A percentile compares a stretch with the other conserved stretches of the same genome.
phyloP scores from a whole-genome alignment of 1,284 basidiomycete genomes.

The Volvariella surrecta region DNA sequence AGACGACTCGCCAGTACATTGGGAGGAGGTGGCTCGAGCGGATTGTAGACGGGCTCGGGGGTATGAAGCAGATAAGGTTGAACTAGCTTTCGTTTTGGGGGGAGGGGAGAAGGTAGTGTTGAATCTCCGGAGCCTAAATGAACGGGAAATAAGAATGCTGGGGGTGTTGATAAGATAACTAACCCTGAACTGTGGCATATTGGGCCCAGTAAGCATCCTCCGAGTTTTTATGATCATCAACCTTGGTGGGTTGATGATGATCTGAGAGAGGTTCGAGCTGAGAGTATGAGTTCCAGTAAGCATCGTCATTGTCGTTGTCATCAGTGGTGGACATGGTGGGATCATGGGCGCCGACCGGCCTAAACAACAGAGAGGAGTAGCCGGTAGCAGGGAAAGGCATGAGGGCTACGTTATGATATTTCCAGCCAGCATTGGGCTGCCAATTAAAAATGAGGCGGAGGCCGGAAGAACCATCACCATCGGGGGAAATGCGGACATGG shows the following conservation, averaged over 20 bases:
- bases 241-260: conserved; percentile 13
- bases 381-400: conserved; percentile 66
- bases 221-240: conserved; percentile 23
- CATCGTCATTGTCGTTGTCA: conserved; percentile 35
- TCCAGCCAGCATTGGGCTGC: conserved; percentile 54
- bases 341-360: conserved; percentile 19
- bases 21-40: conserved; percentile 30
- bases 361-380: conserved; percentile 26
- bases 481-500: conserved; percentile 44
- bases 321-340: conserved; percentile 16
- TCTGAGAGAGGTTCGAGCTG: conserved; percentile 21
- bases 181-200: conserved; percentile 62
- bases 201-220: conserved; percentile 75
- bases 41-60: conserved; percentile 22
- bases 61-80: conserved; percentile 8
- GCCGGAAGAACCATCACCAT: conserved; percentile 17
- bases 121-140: conserved; percentile 39
- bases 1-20: conserved; percentile 24
- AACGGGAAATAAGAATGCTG: conserved; percentile 5
- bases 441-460: conserved; percentile 62
- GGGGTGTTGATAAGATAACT: conserved; percentile 11
- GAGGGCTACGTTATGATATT: conserved; percentile 55
- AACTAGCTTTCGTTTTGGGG: conserved; percentile 19
- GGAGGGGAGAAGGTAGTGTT: conserved; percentile 39
- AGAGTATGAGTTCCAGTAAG: conserved; percentile 65